Base-by-base conservation (phyloP, 495 filamentous ascomycete species). In the Hyaloscypha bicolor region DNA sequence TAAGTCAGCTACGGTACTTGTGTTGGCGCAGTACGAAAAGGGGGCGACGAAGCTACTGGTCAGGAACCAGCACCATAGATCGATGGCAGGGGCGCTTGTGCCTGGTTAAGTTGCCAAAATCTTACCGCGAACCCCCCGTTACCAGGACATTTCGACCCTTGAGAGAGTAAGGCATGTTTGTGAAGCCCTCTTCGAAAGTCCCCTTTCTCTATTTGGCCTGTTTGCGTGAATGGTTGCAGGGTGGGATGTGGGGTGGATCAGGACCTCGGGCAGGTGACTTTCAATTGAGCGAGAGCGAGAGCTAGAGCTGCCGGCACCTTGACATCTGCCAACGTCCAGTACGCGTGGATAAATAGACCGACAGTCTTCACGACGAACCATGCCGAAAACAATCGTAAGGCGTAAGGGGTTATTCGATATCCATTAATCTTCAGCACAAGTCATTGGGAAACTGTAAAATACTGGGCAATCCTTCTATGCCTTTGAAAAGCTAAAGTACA, bases 41-140 rank as follows among this genome's bases (percentile, higher is more conserved):
- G 42, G 25, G 42, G 16, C 9, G 3, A 48, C 35, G 42, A 48
- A 16, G 42, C 4, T 48, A 19, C 42, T 4, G 42, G 9, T 0
- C 42, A 48, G 42, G 35, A 37, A 12, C 35, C 35, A 37, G 12
- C 6, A 0, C 8, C 35, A 6, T 8, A 37, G 12, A 6, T 12
- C 12, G 35, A 37, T 12, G 35, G 35, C 35, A 12, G 35, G 35
- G 3, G 3, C 35, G 12, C 35, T 37, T 37, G 35, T 8, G 35
- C 35, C 25, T 25, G 35, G 12, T 37, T 37, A 8, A 37, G 12
- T 1, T 19, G 55, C 21, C 21, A 11, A 19, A 6, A 48, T 64
- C 60, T 30, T 79, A 91, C 84, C 87, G 80, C n/a, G 88, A 90
- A 55, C 87, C 89, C 22, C 86, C 90, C 0, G 87, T 91, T 58